These are phyloP conservation scores for Tolypocladium capitatum DNA, from an alignment of 2,329 filamentous ascomycete species.

Conservation along the genomic window DNA sequence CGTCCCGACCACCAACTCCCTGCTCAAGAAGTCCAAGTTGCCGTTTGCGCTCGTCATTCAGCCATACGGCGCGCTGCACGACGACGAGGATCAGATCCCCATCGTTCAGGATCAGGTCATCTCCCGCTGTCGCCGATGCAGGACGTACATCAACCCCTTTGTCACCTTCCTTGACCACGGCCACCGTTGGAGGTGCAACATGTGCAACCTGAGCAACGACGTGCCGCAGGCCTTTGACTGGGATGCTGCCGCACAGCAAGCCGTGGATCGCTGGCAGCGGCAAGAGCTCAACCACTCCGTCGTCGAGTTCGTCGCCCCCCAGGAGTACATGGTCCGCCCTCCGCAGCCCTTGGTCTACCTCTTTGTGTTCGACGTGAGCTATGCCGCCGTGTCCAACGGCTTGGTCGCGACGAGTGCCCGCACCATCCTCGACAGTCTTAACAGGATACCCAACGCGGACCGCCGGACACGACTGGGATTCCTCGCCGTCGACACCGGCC, in stretches of 20 bases:
- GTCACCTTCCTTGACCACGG: constrained; percentile 94
- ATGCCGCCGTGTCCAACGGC: constrained; percentile 76
- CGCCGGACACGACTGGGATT: constrained; percentile 86
- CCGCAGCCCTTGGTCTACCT: constrained; percentile 92
- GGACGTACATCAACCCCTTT: constrained; percentile 96
- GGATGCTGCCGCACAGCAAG: constrained; percentile 86
- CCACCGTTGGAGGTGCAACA: constrained; percentile 97
- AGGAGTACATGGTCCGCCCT: constrained; percentile 98
- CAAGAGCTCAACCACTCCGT: constrained; percentile 92
- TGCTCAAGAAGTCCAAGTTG: constrained; percentile 92
- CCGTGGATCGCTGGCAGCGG: constrained; percentile 81
- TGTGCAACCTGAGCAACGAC: constrained; percentile 98
- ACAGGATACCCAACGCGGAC: constrained; percentile 96
- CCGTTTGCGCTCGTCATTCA: constrained; percentile 94
- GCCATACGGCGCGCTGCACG: constrained; percentile 85
- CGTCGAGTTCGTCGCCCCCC: constrained; percentile 92
- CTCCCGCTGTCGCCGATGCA: constrained; percentile 85
- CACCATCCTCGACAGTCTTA: constrained; percentile 88
- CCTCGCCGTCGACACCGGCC: constrained; percentile 82
- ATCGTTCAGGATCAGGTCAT: constrained; percentile 96
- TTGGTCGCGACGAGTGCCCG: constrained; percentile 84
- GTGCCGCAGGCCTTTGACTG: constrained; percentile 99
- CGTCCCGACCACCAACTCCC: constrained; percentile 78
- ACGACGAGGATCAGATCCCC: constrained; percentile 80
- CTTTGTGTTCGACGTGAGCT: constrained; percentile 92